A percentile compares a stretch with the other conserved stretches of the same genome.
phyloP scores from a whole-genome alignment of 2,329 filamentous ascomycete genomes.

The Zopfia rhizophila region DNA sequence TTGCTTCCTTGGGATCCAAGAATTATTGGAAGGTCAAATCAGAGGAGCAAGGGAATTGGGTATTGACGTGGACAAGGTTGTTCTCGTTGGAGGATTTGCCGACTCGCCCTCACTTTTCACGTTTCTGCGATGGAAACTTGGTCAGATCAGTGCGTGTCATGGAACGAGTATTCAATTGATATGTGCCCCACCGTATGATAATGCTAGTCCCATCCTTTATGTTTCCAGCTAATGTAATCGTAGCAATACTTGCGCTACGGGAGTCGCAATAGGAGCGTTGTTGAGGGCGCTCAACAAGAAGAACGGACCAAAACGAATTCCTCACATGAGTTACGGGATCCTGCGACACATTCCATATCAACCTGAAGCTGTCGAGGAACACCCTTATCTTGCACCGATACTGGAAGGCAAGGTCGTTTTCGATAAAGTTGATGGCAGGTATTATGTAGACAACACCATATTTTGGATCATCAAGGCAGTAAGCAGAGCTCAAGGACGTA shows the following conservation, averaged over 20 bases:
- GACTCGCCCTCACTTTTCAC: constrained; percentile 22
- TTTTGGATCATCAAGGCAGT: constrained; percentile 28
- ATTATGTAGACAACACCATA: constrained; percentile 20
- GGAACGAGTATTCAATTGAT: constrained; percentile 1
- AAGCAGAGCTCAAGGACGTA: too few species aligned
- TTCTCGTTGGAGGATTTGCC: constrained; percentile 25
- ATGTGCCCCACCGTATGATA: too few species aligned
- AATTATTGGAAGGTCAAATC: constrained; percentile 18
- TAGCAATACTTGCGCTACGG: constrained; percentile 14
- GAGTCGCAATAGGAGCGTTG: constrained; percentile 27
- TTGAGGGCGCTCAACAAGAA: constrained; percentile 25
- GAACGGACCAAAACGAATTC: constrained; percentile 18
- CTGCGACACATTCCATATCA: too few species aligned
- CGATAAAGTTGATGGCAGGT: constrained; percentile 4
- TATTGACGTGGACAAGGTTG: constrained; percentile 15
- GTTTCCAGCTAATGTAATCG: constrained; percentile 3
- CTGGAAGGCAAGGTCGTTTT: too few species aligned
- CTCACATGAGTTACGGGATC: too few species aligned
- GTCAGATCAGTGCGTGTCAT: not conserved
- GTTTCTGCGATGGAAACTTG: constrained; percentile 2
- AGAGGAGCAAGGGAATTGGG: constrained; percentile 2
- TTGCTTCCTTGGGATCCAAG: constrained; percentile 12
- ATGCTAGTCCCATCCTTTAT: too few species aligned
- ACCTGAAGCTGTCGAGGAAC: too few species aligned
- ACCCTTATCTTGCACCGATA: too few species aligned